A percentile compares a stretch with the other conserved stretches of the same genome.
Evolutionary conservation across 2,329 filamentous ascomycete species (phyloP).

Genomic region (Pseudopyricularia javanii): DNA sequence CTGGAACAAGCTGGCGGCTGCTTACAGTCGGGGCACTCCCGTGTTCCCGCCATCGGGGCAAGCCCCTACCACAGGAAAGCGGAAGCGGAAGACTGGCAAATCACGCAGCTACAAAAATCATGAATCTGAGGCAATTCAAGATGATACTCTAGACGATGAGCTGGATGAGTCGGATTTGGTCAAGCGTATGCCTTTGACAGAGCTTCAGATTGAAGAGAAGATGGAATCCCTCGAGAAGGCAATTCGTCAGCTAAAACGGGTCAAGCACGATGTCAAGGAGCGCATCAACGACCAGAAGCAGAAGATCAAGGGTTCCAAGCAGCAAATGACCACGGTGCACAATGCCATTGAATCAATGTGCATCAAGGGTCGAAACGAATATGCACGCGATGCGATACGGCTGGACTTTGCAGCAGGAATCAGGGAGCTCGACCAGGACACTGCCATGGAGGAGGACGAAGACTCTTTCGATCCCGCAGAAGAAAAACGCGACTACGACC

Average conservation of each 20-base stretch:
- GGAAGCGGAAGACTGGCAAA: background rate
- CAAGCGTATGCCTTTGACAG: constrained; percentile 9
- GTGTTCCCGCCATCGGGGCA: background rate
- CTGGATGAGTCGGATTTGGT: constrained; percentile 13
- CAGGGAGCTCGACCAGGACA: constrained; percentile 45
- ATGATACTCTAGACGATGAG: constrained; percentile 1
- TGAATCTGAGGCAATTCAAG: background rate
- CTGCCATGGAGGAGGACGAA: constrained; percentile 35
- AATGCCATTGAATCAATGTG: constrained; percentile 23
- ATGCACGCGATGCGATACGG: constrained; percentile 40
- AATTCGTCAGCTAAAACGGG: constrained; percentile 16
- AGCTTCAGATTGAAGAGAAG: background rate
- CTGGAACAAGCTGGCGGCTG: background rate
- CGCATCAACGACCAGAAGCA: constrained; percentile 17
- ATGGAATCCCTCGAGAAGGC: constrained; percentile 9
- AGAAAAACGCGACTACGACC: constrained; percentile 38
- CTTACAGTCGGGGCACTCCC: background rate
- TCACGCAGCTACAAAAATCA: background rate
- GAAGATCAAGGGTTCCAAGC: constrained; percentile 12
- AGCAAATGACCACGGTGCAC: background rate
- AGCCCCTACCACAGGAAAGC: background rate
- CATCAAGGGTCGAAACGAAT: constrained; percentile 43
- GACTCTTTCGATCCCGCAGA: constrained; percentile 37
- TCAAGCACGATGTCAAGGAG: constrained; percentile 20
- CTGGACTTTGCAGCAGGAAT: constrained; percentile 47